A percentile compares a stretch with the other conserved stretches of the same genome.
These are phyloP conservation scores for Lactarius psammicola DNA, from an alignment of 768 basidiomycete genomes.

Conservation along the genomic window DNA sequence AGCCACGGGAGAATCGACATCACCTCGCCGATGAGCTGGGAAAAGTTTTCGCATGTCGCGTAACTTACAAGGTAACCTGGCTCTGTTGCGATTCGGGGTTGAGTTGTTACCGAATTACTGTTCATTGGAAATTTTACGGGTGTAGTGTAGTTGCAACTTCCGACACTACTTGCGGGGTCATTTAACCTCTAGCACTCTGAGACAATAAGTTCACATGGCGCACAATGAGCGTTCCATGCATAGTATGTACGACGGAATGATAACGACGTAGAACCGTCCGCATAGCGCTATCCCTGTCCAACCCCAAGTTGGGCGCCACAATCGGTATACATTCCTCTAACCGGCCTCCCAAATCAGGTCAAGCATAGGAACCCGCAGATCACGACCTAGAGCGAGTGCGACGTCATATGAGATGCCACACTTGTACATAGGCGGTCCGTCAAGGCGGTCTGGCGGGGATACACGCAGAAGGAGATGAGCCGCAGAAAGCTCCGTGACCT, in stretches of 20 bases:
- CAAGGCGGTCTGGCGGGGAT: conserved; percentile 57
- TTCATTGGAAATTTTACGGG: background rate
- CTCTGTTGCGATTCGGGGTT: background rate
- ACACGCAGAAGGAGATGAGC: conserved; percentile 67
- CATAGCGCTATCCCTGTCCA: background rate
- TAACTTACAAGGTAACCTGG: background rate
- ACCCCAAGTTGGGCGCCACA: background rate
- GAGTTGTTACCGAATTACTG: background rate
- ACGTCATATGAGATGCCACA: conserved; percentile 65
- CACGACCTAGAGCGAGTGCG: conserved; percentile 53
- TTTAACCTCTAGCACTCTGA: background rate
- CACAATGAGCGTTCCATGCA: background rate
- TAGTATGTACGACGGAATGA: too few species aligned
- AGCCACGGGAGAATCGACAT: background rate
- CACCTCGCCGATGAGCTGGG: background rate
- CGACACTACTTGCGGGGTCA: background rate
- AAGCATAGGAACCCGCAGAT: conserved; percentile 56
- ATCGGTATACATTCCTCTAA: background rate
- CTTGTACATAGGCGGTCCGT: conserved; percentile 71
- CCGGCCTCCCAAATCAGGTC: conserved; percentile 65
- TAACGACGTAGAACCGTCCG: background rate
- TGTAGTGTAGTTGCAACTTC: background rate
- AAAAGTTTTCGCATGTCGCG: background rate
- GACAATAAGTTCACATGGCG: background rate
- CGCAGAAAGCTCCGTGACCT: conserved; percentile 67